Evolutionary conservation across 148 eudicot genomes (phyloP).

Genomic region (Rhododendron ferrugineum): DNA sequence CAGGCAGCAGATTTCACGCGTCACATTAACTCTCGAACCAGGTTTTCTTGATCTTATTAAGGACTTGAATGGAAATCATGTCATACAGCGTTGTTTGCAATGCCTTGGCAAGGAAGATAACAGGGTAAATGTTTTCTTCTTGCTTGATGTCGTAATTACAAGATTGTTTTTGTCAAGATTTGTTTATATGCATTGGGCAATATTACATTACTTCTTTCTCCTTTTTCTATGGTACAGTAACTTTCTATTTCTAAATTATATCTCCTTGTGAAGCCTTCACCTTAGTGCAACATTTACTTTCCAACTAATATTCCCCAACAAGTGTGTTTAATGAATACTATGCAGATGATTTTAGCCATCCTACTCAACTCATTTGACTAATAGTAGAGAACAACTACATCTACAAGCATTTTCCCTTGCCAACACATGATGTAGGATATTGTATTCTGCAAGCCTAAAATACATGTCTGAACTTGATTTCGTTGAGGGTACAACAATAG

Average conservation of each 20-base stretch:
- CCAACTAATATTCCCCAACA: not conserved
- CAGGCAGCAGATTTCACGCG: slow-evolving; percentile 42
- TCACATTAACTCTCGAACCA: slow-evolving; percentile 51
- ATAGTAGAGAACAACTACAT: not conserved
- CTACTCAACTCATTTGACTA: too few species aligned
- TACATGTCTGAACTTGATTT: not conserved
- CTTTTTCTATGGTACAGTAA: not conserved
- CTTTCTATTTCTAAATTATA: not conserved
- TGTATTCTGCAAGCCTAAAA: not conserved
- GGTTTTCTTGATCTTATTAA: slow-evolving; percentile 61
- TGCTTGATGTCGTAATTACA: not conserved
- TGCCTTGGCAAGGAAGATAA: slow-evolving; percentile 52
- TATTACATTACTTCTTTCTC: not conserved
- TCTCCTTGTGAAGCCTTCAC: not conserved
- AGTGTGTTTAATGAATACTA: not conserved
- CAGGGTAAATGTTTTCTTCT: slow-evolving; percentile 37
- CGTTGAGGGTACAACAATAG: not conserved
- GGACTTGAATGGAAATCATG: slow-evolving; percentile 76
- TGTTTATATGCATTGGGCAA: not conserved
- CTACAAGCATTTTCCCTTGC: not conserved
- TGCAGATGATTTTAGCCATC: not conserved
- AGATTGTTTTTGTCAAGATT: not conserved
- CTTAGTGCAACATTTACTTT: not conserved
- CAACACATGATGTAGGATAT: not conserved
- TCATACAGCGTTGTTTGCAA: slow-evolving; percentile 62